Conservation (phyloP, 2,329 filamentous ascomycete species). For the Fusarium tjaetaba region DNA sequence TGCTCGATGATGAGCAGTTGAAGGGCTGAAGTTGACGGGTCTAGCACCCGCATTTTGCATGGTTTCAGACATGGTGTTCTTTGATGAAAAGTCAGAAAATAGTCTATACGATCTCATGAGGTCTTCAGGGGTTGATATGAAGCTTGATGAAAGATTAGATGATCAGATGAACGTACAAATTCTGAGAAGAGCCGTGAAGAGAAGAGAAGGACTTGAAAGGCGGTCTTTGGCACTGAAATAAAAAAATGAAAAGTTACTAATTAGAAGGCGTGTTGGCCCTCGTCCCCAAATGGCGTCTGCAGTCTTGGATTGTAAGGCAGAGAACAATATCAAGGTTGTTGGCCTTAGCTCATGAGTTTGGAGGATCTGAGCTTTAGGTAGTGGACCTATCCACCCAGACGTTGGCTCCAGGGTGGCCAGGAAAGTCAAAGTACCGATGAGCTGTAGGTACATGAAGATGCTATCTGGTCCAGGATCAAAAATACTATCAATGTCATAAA, state of each 20-base stretch:
- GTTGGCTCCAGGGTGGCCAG: conserved; percentile 10
- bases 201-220: neutral
- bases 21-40: conserved; percentile 32
- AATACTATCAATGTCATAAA: neutral
- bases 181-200: neutral
- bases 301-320: conserved; percentile 39
- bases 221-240: neutral
- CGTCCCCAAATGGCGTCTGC: conserved; percentile 34
- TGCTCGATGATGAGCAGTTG: conserved; percentile 29
- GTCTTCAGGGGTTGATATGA: neutral
- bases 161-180: conserved; percentile 4
- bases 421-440: neutral
- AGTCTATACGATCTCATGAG: conserved; percentile 23
- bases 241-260: neutral
- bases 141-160: neutral
- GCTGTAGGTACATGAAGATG: neutral
- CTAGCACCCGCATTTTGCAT: conserved; percentile 1
- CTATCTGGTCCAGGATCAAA: neutral
- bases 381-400: conserved; percentile 17
- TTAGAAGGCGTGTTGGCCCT: conserved; percentile 30
- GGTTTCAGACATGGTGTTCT: conserved; percentile 28
- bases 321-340: conserved; percentile 44
- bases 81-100: conserved; percentile 20
- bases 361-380: conserved; percentile 5
- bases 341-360: conserved; percentile 29